These are phyloP conservation scores for Yarrowia hollandica DNA, from an alignment of 805 yeast genomes.

Conservation along the genomic window DNA sequence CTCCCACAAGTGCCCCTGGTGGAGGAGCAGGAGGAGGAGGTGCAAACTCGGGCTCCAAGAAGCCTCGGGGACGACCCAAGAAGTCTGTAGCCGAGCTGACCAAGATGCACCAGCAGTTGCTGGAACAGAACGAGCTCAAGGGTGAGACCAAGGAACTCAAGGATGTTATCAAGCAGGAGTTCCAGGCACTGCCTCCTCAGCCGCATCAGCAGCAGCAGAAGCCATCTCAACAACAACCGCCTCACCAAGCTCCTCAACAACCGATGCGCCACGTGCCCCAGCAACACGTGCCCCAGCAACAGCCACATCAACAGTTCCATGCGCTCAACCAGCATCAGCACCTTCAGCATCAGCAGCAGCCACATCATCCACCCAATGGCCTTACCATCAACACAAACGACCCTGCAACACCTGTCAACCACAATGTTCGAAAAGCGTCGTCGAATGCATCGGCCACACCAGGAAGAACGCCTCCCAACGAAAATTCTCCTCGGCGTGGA, in stretches of 20 bases:
- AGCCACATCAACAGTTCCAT: not conserved
- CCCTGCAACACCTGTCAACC: slow-evolving; percentile 8
- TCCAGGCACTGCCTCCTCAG: not conserved
- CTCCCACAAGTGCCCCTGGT: slow-evolving; percentile 10
- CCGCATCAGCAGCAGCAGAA: not conserved
- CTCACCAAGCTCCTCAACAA: not conserved
- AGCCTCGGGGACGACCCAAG: slow-evolving; percentile 24
- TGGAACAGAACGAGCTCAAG: slow-evolving; percentile 22
- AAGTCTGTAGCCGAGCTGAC: slow-evolving; percentile 23
- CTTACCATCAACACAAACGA: slow-evolving; percentile 5
- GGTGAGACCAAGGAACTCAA: slow-evolving; percentile 6
- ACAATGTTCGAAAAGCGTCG: not conserved
- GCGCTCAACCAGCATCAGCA: slow-evolving; percentile 7
- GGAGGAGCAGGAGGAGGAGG: slow-evolving; percentile 3
- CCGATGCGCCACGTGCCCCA: not conserved
- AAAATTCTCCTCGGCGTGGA: slow-evolving; percentile 16
- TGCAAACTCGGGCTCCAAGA: slow-evolving; percentile 5
- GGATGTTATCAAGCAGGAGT: slow-evolving; percentile 2
- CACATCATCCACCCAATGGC: slow-evolving; percentile 6
- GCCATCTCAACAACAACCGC: not conserved
- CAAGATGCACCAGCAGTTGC: slow-evolving; percentile 27
- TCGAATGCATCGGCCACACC: not conserved
- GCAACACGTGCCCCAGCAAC: slow-evolving; percentile 7
- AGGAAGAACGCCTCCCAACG: slow-evolving; percentile 15
- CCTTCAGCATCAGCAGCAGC: not conserved